phyloP scores from a whole-genome alignment of 352 stramenopile genomes.

The Phytopythium aichiense region DNA sequence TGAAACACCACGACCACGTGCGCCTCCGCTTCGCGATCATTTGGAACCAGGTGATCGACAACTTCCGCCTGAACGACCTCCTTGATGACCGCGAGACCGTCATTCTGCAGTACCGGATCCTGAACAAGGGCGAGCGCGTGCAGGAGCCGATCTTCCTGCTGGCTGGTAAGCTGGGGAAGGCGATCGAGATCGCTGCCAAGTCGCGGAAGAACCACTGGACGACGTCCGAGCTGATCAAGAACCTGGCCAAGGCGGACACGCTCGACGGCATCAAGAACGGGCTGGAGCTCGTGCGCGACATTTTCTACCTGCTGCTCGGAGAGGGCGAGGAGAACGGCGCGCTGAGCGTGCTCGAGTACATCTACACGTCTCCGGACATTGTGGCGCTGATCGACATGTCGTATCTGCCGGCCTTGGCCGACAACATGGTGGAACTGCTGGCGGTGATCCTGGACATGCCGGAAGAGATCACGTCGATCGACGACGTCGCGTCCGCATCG shows the following conservation, averaged over 20 bases:
- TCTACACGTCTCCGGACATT: constrained; percentile 55
- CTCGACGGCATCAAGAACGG: constrained; percentile 59
- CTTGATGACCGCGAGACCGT: constrained; percentile 81
- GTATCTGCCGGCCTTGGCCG: constrained; percentile 47
- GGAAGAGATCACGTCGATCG: constrained; percentile 58
- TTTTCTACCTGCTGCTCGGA: constrained; percentile 70
- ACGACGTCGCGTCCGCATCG: constrained; percentile 23
- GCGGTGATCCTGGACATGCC: constrained; percentile 77
- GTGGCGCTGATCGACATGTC: constrained; percentile 55
- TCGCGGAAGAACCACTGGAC: constrained; percentile 43
- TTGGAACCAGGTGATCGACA: constrained; percentile 86
- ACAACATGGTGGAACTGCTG: constrained; percentile 73
- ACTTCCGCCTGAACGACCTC: constrained; percentile 80
- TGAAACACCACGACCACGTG: constrained; percentile 45
- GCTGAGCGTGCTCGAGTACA: constrained; percentile 56
- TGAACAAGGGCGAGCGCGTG: constrained; percentile 61
- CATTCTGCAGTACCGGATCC: constrained; percentile 81
- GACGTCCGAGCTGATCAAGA: constrained; percentile 45
- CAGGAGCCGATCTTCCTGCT: constrained; percentile 82
- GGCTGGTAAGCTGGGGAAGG: constrained; percentile 65
- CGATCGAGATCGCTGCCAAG: constrained; percentile 55
- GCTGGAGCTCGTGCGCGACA: constrained; percentile 49
- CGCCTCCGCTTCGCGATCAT: constrained; percentile 80
- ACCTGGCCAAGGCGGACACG: constrained; percentile 55
- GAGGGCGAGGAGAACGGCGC: constrained; percentile 41